Evolutionary conservation across 495 filamentous ascomycete genomes (phyloP).

Genomic region (Neurospora tetraspora): DNA sequence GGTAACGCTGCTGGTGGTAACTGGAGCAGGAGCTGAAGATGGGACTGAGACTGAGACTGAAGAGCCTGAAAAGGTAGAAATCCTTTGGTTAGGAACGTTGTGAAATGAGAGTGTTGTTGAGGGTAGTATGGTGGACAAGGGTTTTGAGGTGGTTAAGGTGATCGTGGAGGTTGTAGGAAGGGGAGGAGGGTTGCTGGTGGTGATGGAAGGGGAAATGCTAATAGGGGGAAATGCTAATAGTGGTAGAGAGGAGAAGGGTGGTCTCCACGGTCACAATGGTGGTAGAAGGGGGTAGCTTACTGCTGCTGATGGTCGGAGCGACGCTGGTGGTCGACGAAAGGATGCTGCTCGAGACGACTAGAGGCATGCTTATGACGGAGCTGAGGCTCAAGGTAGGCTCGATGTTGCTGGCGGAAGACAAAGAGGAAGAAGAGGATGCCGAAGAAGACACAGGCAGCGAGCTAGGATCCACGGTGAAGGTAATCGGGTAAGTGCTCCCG

Average conservation of each 20-base stretch:
- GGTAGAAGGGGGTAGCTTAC: neutral
- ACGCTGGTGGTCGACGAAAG: neutral
- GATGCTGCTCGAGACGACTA: neutral
- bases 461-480: conserved; percentile 4
- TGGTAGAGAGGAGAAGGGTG: too few relatives aligned
- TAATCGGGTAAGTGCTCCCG: neutral
- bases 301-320: neutral
- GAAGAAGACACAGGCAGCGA: neutral
- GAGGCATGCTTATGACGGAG: neutral
- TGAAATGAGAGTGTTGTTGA: neutral
- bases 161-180: too few relatives aligned
- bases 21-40: neutral
- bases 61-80: neutral
- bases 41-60: neutral
- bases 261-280: too few relatives aligned
- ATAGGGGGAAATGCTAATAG: neutral
- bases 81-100: neutral
- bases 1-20: neutral
- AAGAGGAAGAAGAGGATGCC: neutral
- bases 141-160: neutral
- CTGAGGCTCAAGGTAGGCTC: neutral
- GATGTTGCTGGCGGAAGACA: neutral
- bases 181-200: neutral
- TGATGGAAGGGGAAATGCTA: neutral
- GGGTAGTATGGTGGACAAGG: neutral